Evolutionary conservation across 257 asterid genomes (phyloP), one percentile per base, ranked within the genome.

Genomic region (Galeopsis tetrahit): DNA sequence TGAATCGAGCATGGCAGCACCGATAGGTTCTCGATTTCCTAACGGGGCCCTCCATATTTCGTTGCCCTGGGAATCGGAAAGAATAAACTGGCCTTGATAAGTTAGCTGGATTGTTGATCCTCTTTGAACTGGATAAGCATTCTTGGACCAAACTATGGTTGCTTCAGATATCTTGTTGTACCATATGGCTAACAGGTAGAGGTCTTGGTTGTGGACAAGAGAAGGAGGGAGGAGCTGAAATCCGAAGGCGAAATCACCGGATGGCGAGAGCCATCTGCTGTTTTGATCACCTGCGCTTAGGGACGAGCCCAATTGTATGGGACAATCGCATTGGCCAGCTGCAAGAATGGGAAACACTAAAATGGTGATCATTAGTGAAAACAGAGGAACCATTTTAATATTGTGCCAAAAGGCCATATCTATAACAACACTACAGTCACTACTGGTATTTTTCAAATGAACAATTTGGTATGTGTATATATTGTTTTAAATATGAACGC

Each of bases 191-290:
- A 82, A 59, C 63, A 80, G 51, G 81, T 70, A 85, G 48, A 44
- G 73, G 59, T 80, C 72, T 46, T 62, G 35, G 9, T 53, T 48
- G 14, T 68, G 38, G 38, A 34, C 3, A 0, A 39, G n/a, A 9
- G n/a, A 14, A 5, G 62, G 40, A 7, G 33, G 56, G 10, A 64
- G 78, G 58, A 68, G 80, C 14, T 70, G 70, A 68, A 84, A 84
- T 21, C 84, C 88, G n/a, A 84, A 77, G 59, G 88, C 86, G 35
- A 81, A 84, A 42, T 84, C 86, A 5, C 75, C 83, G 2, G 73
- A 74, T 2, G 81, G 73, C 2, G 86, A 84, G 10, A 69, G 43
- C 88, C 88, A 81, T 21, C 71, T 42, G 66, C 13, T 10, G 4
- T 39, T 65, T 5, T 21, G 28, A 21, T 63, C 72, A 32, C 76